phyloP scores from a whole-genome alignment of 1,139 yeast genomes.

The Saccharomyces hybrid region DNA sequence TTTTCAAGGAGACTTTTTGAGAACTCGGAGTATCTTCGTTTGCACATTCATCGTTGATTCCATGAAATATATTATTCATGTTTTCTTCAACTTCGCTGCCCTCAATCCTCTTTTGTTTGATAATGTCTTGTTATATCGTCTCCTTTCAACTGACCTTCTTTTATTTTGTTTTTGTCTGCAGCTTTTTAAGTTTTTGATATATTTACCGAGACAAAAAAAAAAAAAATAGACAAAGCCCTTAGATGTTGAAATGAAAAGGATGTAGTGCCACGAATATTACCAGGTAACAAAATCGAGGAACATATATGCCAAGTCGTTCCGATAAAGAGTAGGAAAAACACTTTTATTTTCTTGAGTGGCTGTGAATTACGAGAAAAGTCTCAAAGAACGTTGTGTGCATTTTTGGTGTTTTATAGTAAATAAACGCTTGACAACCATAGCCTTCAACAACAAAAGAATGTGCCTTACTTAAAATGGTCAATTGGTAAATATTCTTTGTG shows the following conservation, averaged over 20 bases:
- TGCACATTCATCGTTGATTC: neutral
- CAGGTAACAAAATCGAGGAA: no score
- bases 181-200: neutral
- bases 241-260: neutral
- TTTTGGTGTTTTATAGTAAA: no score
- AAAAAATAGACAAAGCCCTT: neutral
- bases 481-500: neutral
- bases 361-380: no score
- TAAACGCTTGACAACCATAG: neutral
- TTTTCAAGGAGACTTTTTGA: constrained; percentile 1
- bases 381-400: no score
- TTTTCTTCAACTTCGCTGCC: neutral
- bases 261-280: no score
- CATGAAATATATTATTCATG: neutral
- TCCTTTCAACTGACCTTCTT: neutral
- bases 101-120: neutral
- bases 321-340: no score
- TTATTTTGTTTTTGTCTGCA: neutral
- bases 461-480: neutral
- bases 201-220: neutral
- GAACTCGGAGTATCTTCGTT: constrained; percentile 1
- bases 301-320: no score
- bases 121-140: neutral
- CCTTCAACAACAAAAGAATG: neutral
- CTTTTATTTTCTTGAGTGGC: no score